Percentiles rank a stretch among this genome's conserved stretches.
phyloP scores from a whole-genome alignment of 768 basidiomycete species.

The Crassisporium funariophilum region DNA sequence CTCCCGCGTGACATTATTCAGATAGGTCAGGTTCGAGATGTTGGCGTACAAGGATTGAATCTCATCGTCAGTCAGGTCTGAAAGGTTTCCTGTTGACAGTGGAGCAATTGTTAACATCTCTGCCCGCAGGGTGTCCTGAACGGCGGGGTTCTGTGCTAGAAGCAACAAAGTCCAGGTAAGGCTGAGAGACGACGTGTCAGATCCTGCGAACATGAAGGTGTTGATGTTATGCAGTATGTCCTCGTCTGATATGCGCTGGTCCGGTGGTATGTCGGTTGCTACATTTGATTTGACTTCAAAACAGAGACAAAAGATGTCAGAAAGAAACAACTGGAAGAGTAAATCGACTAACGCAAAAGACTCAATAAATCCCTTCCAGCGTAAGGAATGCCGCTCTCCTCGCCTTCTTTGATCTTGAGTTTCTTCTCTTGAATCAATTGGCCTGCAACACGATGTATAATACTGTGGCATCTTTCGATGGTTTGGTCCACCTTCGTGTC shows the following conservation, averaged over 20 bases:
- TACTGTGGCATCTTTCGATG: constrained; percentile 55
- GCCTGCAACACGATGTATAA: constrained; percentile 73
- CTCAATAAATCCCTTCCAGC: constrained; percentile 77
- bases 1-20: constrained; percentile 79
- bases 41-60: constrained; percentile 57
- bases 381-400: constrained; percentile 51
- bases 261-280: constrained; percentile 64
- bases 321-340: not conserved
- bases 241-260: constrained; percentile 81
- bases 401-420: constrained; percentile 61
- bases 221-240: constrained; percentile 87
- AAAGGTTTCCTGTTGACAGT: constrained; percentile 35
- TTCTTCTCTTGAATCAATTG: constrained; percentile 82
- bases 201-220: constrained; percentile 90
- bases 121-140: constrained; percentile 70
- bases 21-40: constrained; percentile 63
- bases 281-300: constrained; percentile 79
- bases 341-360: constrained; percentile 60
- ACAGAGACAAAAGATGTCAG: not conserved
- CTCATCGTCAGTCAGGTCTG: constrained; percentile 61
- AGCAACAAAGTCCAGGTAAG: constrained; percentile 85
- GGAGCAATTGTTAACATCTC: constrained; percentile 61
- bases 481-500: constrained; percentile 46
- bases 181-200: constrained; percentile 82
- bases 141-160: constrained; percentile 63